Conservation (phyloP, 1,284 basidiomycete genomes). For the Dichomitus squalens region DNA sequence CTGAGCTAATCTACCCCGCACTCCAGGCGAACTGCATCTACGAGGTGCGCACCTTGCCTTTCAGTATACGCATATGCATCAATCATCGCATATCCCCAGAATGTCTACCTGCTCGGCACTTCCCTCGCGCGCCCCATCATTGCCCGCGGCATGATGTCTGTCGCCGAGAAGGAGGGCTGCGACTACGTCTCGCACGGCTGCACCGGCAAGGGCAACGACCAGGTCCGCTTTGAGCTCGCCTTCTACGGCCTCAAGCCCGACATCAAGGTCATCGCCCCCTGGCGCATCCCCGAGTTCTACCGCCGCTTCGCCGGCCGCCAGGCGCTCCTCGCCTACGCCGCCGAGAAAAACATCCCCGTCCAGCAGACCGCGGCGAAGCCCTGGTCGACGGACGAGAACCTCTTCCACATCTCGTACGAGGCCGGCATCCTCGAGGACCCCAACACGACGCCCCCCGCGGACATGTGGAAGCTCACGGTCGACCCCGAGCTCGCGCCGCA, state of each 20-base stretch:
- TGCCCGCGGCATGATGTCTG: slow-evolving; percentile 97
- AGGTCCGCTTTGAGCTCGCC: slow-evolving; percentile 98
- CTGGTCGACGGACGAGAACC: slow-evolving; percentile 99
- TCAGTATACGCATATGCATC: background rate
- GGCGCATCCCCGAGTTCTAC: slow-evolving; percentile 97
- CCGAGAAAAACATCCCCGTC: slow-evolving; percentile 90
- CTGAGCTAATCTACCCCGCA: slow-evolving; percentile 96
- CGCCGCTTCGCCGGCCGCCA: slow-evolving; percentile 95
- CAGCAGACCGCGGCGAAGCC: slow-evolving; percentile 96
- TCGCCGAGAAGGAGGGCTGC: slow-evolving; percentile 91
- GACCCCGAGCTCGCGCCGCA: slow-evolving; percentile 84
- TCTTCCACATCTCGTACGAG: slow-evolving; percentile 99
- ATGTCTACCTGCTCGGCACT: slow-evolving; percentile 97
- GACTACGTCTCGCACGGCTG: slow-evolving; percentile 98
- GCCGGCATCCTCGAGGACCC: slow-evolving; percentile 99
- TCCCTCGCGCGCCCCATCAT: slow-evolving; percentile 98
- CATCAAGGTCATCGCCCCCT: slow-evolving; percentile 99
- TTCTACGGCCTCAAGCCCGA: slow-evolving; percentile 99
- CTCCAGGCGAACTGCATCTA: slow-evolving; percentile 99
- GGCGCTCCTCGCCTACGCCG: slow-evolving; percentile 90
- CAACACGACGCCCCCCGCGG: slow-evolving; percentile 90
- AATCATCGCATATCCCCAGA: slow-evolving; percentile 47
- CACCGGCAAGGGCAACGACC: slow-evolving; percentile 99
- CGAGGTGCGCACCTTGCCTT: slow-evolving; percentile 57
- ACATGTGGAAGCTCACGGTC: slow-evolving; percentile 99